Evolutionary conservation across 371 early-diverging fungal species (phyloP), one percentile per base, ranked within the genome.

Genomic region (Apophysomyces variabilis): DNA sequence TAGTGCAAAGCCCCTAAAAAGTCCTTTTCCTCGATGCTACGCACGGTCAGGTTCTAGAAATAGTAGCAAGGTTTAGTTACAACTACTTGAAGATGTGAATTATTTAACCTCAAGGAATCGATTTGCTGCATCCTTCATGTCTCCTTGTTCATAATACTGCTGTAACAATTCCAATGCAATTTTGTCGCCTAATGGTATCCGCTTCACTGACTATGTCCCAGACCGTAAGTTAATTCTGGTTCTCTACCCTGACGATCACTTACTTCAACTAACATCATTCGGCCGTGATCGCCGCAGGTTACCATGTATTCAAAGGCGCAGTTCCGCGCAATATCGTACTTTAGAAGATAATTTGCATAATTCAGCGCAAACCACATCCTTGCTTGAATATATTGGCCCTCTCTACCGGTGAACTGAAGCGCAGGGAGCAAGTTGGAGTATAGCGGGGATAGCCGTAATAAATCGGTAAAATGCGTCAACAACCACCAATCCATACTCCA

Each of bases 241-340:
- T 21, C 16, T 3, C n/a, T 21, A 7, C 21, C 21, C 9, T 8
- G 5, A 5, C 5, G 16, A 8, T n/a, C 21, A 21, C 21, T 7
- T 50, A 50, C 54, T 11, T 50, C 54, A 18, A 26, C 21, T 50
- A 50, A 8, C 9, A 21, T 9, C 21, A 4, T 50, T 6, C 54
- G 54, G 9, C 54, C 54, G 6, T 35, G n/a, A 11, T 50, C 54
- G 5, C 54, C 54, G 21, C 54, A 50, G 9, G 54, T 50, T 50
- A n/a, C 32, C 54, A 50, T 50, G 21, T 50, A 50, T 7, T 50
- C 54, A 50, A 50, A 50, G 9, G 54, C 54, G 11, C 21, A 50
- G 9, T 16, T 50, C 32, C 54, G 54, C 9, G 54, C 1, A 50
- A 5, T 11, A 21, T 50, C 54, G 5, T 50, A 21, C 16, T n/a